Base-by-base conservation (phyloP, 495 filamentous ascomycete species). In the Lasiosphaeria ovina region DNA sequence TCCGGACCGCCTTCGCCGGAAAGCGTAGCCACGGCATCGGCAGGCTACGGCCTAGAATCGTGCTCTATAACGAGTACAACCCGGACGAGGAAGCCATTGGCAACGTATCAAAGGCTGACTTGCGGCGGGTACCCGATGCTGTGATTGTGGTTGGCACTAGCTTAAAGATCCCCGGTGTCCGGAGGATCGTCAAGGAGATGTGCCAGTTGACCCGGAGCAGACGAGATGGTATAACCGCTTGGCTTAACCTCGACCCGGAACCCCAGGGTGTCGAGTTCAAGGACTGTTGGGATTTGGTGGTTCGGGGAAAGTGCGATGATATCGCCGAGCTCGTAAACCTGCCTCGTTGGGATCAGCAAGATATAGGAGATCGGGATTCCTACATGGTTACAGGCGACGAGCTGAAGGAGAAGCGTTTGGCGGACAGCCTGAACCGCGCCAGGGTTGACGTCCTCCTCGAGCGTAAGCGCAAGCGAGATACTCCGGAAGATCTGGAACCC, bases 11-110 rank as follows among this genome's bases (percentile, higher is more conserved):
- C n/a, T 79, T 85, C 62, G 87, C 87, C 4, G 93, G 93, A 40
- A 92, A 96, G 71, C 85, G 94, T 54, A 96, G 93, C 69, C 95
- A 98, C 71, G 94, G 94, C 1, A 89, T 98, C 58, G 94, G 94
- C 34, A 85, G 89, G 56, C 79, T 98, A 59, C 86, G 94, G 32
- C 94, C 94, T 16, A 86, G 94, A 31, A 97, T 98, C 74, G 93
- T 97, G 2, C 80, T 98, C 32, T 98, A 98, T 77, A 97, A 98
- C 73, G 94, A 98, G 72, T 88, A 91, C 71, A 96, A 97, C 68
- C 93, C 94, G 1, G 94, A 98, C 62, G 90, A 93, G 51, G 93
- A 96, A 61, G 93, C 94, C 17, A 98, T 98, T 69, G 93, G 94
- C 12, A 87, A 91, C 7, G 91, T 96, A 11, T 89, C 93, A 61